phyloP scores from a whole-genome alignment of 1,284 basidiomycete genomes.

The Heterobasidion annosum region DNA sequence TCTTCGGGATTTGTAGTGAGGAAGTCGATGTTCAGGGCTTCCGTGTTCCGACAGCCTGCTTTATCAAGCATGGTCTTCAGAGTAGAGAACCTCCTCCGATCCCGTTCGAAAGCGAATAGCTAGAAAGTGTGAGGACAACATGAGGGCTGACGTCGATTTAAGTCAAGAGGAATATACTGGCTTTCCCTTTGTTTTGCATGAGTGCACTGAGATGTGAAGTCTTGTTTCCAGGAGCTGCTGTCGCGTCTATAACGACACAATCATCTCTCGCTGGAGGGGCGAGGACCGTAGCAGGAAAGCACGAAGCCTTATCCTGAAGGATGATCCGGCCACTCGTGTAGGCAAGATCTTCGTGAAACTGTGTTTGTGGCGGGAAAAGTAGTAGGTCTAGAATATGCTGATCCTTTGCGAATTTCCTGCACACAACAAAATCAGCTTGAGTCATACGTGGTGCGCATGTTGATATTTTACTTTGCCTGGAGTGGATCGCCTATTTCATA shows the following conservation, averaged over 20 bases:
- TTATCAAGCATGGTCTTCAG: conserved; percentile 76
- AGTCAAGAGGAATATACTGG: conserved; percentile 16
- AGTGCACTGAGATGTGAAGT: conserved; percentile 89
- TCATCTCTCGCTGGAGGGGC: conserved; percentile 43
- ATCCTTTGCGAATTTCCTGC: conserved; percentile 58
- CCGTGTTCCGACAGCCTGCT: conserved; percentile 75
- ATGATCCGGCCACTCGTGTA: conserved; percentile 80
- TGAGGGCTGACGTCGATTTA: neutral
- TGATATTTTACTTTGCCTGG: conserved; percentile 30
- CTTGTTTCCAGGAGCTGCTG: conserved; percentile 97
- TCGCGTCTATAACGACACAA: conserved; percentile 81
- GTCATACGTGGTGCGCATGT: conserved; percentile 15
- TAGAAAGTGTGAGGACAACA: conserved; percentile 18
- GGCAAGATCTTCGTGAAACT: conserved; percentile 51
- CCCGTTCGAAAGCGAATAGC: conserved; percentile 84
- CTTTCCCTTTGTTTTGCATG: conserved; percentile 76
- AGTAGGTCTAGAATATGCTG: conserved; percentile 76
- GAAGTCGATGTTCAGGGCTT: conserved; percentile 72
- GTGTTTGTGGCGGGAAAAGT: conserved; percentile 59
- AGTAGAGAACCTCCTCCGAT: conserved; percentile 71
- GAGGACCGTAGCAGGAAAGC: conserved; percentile 87
- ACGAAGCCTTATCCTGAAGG: conserved; percentile 96
- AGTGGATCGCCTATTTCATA: conserved; percentile 44
- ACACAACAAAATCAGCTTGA: neutral
- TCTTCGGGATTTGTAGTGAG: conserved; percentile 62